These are phyloP conservation scores for Lojkania enalia DNA, from an alignment of 2,329 filamentous ascomycete genomes.

Conservation along the genomic window DNA sequence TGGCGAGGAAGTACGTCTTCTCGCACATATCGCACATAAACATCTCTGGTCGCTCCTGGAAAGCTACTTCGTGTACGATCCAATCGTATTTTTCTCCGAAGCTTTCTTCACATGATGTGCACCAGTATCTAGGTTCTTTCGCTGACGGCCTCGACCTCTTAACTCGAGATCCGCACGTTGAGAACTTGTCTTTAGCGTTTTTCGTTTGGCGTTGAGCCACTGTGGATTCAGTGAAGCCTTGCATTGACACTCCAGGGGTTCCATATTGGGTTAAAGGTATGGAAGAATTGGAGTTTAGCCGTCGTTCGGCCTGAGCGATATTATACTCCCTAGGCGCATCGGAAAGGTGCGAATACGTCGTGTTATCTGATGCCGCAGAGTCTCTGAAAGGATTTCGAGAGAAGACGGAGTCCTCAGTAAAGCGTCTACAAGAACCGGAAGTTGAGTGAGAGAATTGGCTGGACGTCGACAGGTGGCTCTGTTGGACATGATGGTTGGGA, in stretches of 20 bases:
- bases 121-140: conserved; percentile 38
- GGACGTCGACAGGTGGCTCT: background rate
- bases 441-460: conserved; percentile 14
- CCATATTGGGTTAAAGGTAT: conserved; percentile 5
- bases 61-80: conserved; percentile 69
- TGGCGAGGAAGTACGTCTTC: conserved; percentile 66
- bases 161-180: conserved; percentile 32
- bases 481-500: conserved; percentile 25
- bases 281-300: conserved; percentile 7
- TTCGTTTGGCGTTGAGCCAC: conserved; percentile 14
- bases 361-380: conserved; percentile 29
- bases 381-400: conserved; percentile 20
- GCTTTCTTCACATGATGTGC: conserved; percentile 58
- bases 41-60: conserved; percentile 67
- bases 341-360: conserved; percentile 25
- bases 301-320: conserved; percentile 16
- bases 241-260: conserved; percentile 7
- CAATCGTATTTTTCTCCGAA: conserved; percentile 69
- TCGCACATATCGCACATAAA: conserved; percentile 67
- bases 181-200: conserved; percentile 28
- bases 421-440: conserved; percentile 17
- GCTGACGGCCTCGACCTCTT: conserved; percentile 25
- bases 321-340: conserved; percentile 16
- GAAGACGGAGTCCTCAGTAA: conserved; percentile 22
- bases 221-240: conserved; percentile 2